A percentile compares a stretch with the other conserved stretches of the same genome.
Evolutionary conservation across 1,284 basidiomycete genomes (phyloP).

Genomic region (Coniophora puteana): DNA sequence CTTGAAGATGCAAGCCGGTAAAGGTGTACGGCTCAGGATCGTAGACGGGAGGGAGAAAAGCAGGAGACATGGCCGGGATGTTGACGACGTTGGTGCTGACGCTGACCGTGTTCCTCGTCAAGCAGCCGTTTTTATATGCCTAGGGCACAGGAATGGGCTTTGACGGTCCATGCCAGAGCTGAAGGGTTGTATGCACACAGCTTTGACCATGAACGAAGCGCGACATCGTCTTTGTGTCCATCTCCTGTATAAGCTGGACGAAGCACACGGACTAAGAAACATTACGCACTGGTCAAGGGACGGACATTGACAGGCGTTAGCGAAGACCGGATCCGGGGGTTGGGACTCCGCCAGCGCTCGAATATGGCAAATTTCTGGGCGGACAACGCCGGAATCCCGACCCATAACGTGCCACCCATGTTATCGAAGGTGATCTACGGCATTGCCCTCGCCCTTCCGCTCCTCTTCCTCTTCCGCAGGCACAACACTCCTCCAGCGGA

Average conservation of each 20-base stretch:
- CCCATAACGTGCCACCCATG: slow-evolving; percentile 12
- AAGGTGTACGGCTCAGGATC: slow-evolving; percentile 2
- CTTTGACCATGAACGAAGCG: not conserved
- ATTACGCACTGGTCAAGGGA: slow-evolving; percentile 20
- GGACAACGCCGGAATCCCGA: slow-evolving; percentile 15
- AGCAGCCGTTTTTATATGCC: slow-evolving; percentile 6
- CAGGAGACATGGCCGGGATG: not conserved
- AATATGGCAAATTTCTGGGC: slow-evolving; percentile 14
- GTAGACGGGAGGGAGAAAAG: slow-evolving; percentile 6
- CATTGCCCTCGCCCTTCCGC: slow-evolving; percentile 16
- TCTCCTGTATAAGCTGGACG: no score
- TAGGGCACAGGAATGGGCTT: not conserved
- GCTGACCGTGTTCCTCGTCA: not conserved
- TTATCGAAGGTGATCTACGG: slow-evolving; percentile 19
- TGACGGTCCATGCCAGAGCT: not conserved
- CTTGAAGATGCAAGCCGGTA: not conserved
- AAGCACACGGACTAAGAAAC: slow-evolving; percentile 13
- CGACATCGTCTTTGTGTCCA: not conserved
- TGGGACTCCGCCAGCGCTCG: slow-evolving; percentile 22
- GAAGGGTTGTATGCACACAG: not conserved
- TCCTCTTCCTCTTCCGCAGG: slow-evolving; percentile 20
- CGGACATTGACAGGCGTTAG: slow-evolving; percentile 1
- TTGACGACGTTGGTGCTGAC: no score
- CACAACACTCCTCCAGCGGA: no score
- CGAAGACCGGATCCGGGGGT: slow-evolving; percentile 27